Evolutionary conservation across 2,329 filamentous ascomycete genomes (phyloP).

Genomic region (Penicillium fuscoglaucum): DNA sequence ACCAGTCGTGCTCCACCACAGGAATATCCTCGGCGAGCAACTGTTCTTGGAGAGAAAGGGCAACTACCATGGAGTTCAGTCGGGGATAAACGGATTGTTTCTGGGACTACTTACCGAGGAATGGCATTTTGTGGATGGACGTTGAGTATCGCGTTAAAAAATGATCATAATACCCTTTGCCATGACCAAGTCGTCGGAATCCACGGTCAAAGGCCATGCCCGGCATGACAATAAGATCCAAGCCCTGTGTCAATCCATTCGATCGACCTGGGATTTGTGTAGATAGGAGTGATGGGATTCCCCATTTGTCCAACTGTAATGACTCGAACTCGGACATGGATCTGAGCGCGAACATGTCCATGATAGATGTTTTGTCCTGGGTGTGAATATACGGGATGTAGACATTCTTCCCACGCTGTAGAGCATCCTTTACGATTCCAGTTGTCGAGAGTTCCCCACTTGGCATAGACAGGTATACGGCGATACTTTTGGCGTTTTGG

Average conservation of each 20-base stretch:
- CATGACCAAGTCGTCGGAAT: conserved; percentile 81
- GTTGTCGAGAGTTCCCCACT: conserved; percentile 81
- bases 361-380: conserved; percentile 64
- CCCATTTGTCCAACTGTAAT: conserved; percentile 80
- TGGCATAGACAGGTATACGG: conserved; percentile 93
- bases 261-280: conserved; percentile 65
- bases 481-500: conserved; percentile 70
- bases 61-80: conserved; percentile 55
- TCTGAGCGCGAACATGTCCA: conserved; percentile 89
- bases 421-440: conserved; percentile 76
- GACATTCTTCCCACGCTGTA: conserved; percentile 75
- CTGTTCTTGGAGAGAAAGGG: conserved; percentile 83
- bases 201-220: conserved; percentile 84
- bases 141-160: conserved; percentile 76
- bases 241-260: conserved; percentile 64
- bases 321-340: conserved; percentile 75
- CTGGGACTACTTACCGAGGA: conserved; percentile 55
- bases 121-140: conserved; percentile 51
- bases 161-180: conserved; percentile 95
- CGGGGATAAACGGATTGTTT: conserved; percentile 16
- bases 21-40: conserved; percentile 72
- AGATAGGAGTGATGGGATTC: conserved; percentile 80
- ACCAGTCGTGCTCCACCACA: conserved; percentile 73
- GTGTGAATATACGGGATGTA: conserved; percentile 88
- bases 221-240: conserved; percentile 89